Evolutionary conservation across 2,329 filamentous ascomycete genomes (phyloP).

Genomic region (Aspergillus spinulosporus): DNA sequence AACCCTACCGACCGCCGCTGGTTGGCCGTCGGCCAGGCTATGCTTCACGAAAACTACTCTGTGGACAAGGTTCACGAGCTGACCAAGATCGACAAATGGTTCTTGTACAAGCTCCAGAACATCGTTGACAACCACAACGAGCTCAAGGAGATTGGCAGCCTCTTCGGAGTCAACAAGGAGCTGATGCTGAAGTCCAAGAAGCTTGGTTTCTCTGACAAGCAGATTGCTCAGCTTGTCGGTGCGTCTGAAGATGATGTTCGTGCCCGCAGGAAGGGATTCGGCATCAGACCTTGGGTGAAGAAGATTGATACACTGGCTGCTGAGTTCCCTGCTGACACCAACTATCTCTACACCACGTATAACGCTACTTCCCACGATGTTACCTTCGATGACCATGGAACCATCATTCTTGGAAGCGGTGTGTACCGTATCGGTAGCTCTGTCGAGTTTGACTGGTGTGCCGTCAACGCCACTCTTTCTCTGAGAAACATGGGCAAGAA

Average conservation of each 20-base stretch:
- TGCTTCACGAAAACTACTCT: slow-evolving; percentile 94
- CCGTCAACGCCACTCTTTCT: slow-evolving; percentile 82
- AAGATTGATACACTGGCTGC: slow-evolving; percentile 97
- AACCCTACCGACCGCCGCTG: slow-evolving; percentile 96
- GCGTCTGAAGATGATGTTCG: slow-evolving; percentile 88
- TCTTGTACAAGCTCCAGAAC: slow-evolving; percentile 97
- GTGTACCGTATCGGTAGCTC: slow-evolving; percentile 98
- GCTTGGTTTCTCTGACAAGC: slow-evolving; percentile 93
- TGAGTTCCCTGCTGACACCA: slow-evolving; percentile 91
- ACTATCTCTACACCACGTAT: slow-evolving; percentile 97
- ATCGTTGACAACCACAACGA: slow-evolving; percentile 88
- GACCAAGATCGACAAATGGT: slow-evolving; percentile 99
- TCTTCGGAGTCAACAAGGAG: slow-evolving; percentile 84
- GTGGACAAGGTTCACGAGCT: slow-evolving; percentile 90
- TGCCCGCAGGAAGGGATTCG: slow-evolving; percentile 77
- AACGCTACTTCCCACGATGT: slow-evolving; percentile 94
- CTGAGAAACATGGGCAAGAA: slow-evolving; percentile 87
- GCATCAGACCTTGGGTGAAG: slow-evolving; percentile 94
- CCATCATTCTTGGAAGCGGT: slow-evolving; percentile 85
- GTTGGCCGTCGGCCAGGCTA: slow-evolving; percentile 95
- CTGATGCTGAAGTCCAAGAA: slow-evolving; percentile 91
- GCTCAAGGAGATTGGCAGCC: slow-evolving; percentile 77
- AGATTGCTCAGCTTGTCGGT: slow-evolving; percentile 84
- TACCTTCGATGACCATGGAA: slow-evolving; percentile 87
- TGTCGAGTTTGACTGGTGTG: slow-evolving; percentile 99